Percentiles rank a stretch among this genome's conserved stretches.
These are phyloP conservation scores for Aspergillus sp. DNA, from an alignment of 2,329 filamentous ascomycete species.

Conservation along the genomic window DNA sequence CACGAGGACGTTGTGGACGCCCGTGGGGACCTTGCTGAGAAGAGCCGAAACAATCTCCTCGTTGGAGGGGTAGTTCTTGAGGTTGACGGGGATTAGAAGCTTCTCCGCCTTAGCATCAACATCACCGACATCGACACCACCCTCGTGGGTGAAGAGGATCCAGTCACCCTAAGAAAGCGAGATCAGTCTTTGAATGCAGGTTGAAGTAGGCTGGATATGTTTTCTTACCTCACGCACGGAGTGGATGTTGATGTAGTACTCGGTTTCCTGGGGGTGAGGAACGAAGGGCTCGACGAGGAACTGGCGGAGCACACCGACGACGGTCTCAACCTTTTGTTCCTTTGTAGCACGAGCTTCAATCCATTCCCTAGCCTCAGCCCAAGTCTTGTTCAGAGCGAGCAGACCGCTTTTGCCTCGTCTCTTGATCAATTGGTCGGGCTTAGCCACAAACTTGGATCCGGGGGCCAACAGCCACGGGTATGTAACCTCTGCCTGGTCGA, in stretches of 20 bases:
- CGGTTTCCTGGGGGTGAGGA: slow-evolving; percentile 88
- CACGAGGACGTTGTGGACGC: slow-evolving; percentile 95
- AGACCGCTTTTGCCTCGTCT: slow-evolving; percentile 98
- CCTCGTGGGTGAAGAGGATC: slow-evolving; percentile 99
- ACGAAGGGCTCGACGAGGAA: slow-evolving; percentile 99
- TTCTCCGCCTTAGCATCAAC: slow-evolving; percentile 99
- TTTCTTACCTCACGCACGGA: slow-evolving; percentile 95
- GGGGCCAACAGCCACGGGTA: slow-evolving; percentile 90
- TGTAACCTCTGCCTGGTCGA: slow-evolving; percentile 92
- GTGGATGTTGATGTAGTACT: slow-evolving; percentile 99
- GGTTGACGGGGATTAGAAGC: slow-evolving; percentile 93
- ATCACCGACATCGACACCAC: slow-evolving; percentile 99
- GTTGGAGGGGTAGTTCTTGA: slow-evolving; percentile 92
- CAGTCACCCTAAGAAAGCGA: slow-evolving; percentile 74
- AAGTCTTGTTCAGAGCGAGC: slow-evolving; percentile 93
- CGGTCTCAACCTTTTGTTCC: slow-evolving; percentile 87
- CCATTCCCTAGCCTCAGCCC: slow-evolving; percentile 92
- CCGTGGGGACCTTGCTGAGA: slow-evolving; percentile 89
- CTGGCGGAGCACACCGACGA: slow-evolving; percentile 82
- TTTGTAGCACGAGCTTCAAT: slow-evolving; percentile 89
- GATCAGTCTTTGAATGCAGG: background rate
- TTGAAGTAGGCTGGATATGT: background rate
- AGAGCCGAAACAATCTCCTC: slow-evolving; percentile 82
- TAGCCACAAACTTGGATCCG: slow-evolving; percentile 92
- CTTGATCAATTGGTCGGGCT: slow-evolving; percentile 99